Conservation (phyloP, 78 protist species). For the Dictyostelium citrinum region DNA sequence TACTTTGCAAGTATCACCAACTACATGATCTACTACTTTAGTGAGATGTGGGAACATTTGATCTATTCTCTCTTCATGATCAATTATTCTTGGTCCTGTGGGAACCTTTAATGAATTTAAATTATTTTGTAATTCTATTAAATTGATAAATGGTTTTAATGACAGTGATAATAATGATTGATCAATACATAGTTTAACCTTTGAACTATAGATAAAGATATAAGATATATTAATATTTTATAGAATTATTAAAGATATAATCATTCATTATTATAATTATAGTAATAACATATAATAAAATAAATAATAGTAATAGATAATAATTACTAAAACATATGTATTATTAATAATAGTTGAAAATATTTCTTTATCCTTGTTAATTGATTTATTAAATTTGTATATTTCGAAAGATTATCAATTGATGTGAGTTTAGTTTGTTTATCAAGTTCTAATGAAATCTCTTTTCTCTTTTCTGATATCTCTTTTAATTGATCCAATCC, state of each 20-base stretch:
- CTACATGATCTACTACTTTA: constrained; percentile 38
- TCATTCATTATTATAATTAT: neutral
- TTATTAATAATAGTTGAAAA: constrained; percentile 24
- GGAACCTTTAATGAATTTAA: constrained; percentile 40
- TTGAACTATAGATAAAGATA: neutral
- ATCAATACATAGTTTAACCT: constrained; percentile 30
- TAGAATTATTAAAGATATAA: neutral
- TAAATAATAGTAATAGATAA: neutral
- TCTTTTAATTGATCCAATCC: neutral
- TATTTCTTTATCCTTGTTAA: constrained; percentile 62
- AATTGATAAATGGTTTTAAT: constrained; percentile 38
- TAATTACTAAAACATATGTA: constrained; percentile 38
- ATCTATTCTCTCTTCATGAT: neutral
- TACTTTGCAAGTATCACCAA: neutral
- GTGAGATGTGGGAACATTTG: constrained; percentile 51
- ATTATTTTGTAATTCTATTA: constrained; percentile 53
- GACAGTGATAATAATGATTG: neutral
- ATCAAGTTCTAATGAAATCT: neutral
- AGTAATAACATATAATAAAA: neutral
- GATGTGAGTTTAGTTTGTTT: neutral
- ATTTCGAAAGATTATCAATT: constrained; percentile 38
- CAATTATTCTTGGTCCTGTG: neutral
- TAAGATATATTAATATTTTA: neutral
- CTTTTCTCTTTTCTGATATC: neutral
- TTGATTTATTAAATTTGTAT: constrained; percentile 45